These are phyloP conservation scores for Rhizopus sp. DNA, from an alignment of 371 early-diverging fungal species.

Conservation along the genomic window DNA sequence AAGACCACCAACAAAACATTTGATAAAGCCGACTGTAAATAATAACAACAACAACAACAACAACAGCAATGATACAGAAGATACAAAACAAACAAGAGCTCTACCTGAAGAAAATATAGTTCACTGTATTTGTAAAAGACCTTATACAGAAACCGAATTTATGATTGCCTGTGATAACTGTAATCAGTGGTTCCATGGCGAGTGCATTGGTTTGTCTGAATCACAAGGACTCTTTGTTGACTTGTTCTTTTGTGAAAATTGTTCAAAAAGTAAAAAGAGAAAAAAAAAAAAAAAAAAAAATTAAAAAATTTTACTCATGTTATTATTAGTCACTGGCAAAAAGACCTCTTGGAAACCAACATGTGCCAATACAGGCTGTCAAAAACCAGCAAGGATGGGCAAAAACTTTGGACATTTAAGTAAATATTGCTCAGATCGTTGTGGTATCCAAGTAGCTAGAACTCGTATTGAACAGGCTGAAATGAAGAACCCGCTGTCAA, in stretches of 20 bases:
- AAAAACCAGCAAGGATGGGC: slow-evolving; percentile 39
- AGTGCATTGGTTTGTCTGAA: slow-evolving; percentile 56
- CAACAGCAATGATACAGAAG: slow-evolving; percentile 2
- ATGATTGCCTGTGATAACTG: slow-evolving; percentile 65
- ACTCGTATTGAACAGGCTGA: slow-evolving; percentile 43
- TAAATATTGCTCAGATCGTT: slow-evolving; percentile 43
- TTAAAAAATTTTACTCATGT: not conserved
- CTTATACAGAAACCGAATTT: slow-evolving; percentile 48
- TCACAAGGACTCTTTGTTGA: slow-evolving; percentile 53
- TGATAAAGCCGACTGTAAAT: slow-evolving; percentile 1
- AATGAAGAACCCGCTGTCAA: slow-evolving; percentile 33
- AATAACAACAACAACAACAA: too few relatives aligned
- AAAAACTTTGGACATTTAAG: slow-evolving; percentile 36
- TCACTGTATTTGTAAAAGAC: slow-evolving; percentile 56
- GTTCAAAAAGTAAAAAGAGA: slow-evolving; percentile 32
- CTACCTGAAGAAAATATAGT: slow-evolving; percentile 15
- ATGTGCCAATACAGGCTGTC: slow-evolving; percentile 54
- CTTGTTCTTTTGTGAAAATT: slow-evolving; percentile 55
- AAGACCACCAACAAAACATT: slow-evolving; percentile 17
- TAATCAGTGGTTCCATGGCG: slow-evolving; percentile 63
- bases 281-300: slow-evolving; percentile 2
- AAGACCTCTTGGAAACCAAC: slow-evolving; percentile 53
- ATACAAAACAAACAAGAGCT: slow-evolving; percentile 11
- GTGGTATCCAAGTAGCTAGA: slow-evolving; percentile 51
- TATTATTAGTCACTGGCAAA: slow-evolving; percentile 47